Base-by-base conservation (phyloP, 2,329 filamentous ascomycete genomes). In the Drechslerella coelobrocha region DNA sequence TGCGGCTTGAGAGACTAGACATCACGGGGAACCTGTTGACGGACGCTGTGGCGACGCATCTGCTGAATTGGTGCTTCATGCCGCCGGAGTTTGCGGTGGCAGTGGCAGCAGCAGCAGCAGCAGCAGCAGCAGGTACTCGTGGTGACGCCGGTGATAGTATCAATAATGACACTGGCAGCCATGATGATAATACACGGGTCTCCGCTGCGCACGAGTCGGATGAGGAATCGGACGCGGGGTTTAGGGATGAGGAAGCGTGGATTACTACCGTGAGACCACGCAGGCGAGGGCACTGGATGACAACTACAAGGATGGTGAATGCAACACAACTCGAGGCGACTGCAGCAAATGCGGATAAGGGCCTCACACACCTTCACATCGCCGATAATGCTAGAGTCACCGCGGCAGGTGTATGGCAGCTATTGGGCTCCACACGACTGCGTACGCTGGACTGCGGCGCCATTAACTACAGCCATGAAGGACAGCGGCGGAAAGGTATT, bases 31-130 rank as follows among this genome's bases (percentile, higher is more conserved):
- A 75, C 45, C 29, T 68, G 2, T 57, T 75, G 14, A 73, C 74
- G 12, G 74, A 75, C n/a, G 45, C 10, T 3, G 55, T 71, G 10
- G 54, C 62, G 2, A 27, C 19, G 0, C 50, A 61, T 6, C 57
- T 75, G 9, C 57, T 74, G 4, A 73, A 73, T 43, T 74, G 62
- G 52, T 69, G 63, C 14, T 75, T 76, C 27, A 71, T 75, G 21
- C 75, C 75, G 1, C 75, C 75, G 9, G 73, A 73, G 2, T 76
- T 75, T 50, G 65, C 65, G 29, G 43, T 61, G 2, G 34, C 55
- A 3, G 29, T 55, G 5, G 26, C 17, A 43, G 27, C 23, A 56
- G 4, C 24, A 41, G n/a, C n/a, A 17, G 9, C 34, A 26, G 1
- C 5, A 52, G 9, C 14, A 23, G 24, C 50, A 21, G 26, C 31